Conservation (phyloP, 108 stramenopile genomes). For the Discostella stelligeroides region DNA sequence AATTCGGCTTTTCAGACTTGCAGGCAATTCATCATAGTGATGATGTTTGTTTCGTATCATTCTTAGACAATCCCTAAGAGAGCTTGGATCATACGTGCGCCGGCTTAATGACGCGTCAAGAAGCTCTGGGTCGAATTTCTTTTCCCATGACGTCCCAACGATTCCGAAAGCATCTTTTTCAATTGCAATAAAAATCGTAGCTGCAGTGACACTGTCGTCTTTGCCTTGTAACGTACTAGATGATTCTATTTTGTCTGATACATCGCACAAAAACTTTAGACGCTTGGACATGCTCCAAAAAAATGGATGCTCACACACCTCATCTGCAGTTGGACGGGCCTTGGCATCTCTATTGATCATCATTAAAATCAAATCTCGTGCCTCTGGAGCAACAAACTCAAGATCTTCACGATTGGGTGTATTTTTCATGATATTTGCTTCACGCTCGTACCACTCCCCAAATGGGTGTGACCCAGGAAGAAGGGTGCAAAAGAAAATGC, state of each 20-base stretch:
- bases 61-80: slow-evolving; percentile 87
- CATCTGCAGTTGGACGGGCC: slow-evolving; percentile 81
- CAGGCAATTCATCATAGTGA: slow-evolving; percentile 91
- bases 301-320: slow-evolving; percentile 92
- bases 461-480: slow-evolving; percentile 93
- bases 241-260: slow-evolving; percentile 89
- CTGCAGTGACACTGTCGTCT: slow-evolving; percentile 4
- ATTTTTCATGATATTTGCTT: slow-evolving; percentile 93
- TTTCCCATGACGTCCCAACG: slow-evolving; percentile 90
- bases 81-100: slow-evolving; percentile 91
- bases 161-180: slow-evolving; percentile 81
- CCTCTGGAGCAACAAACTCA: slow-evolving; percentile 73
- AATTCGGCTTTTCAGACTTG: slow-evolving; percentile 55
- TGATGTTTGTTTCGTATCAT: slow-evolving; percentile 95
- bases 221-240: slow-evolving; percentile 39
- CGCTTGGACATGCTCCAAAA: slow-evolving; percentile 85
- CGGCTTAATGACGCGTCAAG: slow-evolving; percentile 81
- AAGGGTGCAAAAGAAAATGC: slow-evolving; percentile 91
- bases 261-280: slow-evolving; percentile 87
- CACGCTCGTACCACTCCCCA: slow-evolving; percentile 96
- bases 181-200: slow-evolving; percentile 59
- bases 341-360: slow-evolving; percentile 87
- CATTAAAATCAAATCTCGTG: slow-evolving; percentile 75
- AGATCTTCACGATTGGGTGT: slow-evolving; percentile 66
- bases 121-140: slow-evolving; percentile 73